phyloP scores from a whole-genome alignment of 495 filamentous ascomycete genomes.

The Pseudomonodictys pantanalensis region DNA sequence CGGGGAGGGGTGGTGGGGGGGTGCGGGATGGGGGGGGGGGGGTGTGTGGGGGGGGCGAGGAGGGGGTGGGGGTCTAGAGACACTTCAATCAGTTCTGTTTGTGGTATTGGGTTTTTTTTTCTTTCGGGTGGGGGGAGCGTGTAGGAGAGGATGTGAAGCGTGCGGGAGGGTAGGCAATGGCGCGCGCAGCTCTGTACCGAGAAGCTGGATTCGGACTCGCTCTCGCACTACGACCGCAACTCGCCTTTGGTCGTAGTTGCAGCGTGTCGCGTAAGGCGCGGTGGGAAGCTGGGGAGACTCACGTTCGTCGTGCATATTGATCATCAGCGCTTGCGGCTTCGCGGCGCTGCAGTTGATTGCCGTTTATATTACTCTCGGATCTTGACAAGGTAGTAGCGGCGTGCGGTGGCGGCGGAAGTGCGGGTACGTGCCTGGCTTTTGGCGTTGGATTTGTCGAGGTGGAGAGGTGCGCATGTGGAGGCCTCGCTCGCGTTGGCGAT shows the following conservation, averaged over 20 bases:
- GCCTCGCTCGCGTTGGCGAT: not conserved
- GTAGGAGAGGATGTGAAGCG: not conserved
- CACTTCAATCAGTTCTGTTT: no score
- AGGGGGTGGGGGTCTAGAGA: slow-evolving; percentile 73
- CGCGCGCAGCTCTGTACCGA: no score
- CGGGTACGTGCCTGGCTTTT: not conserved
- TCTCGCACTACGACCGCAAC: not conserved
- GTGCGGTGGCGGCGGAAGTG: no score
- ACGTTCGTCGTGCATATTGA: slow-evolving; percentile 36
- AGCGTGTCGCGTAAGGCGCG: not conserved
- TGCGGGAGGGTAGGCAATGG: not conserved
- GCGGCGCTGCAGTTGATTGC: not conserved
- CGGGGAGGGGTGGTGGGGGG: slow-evolving; percentile 79
- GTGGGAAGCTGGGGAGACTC: slow-evolving; percentile 17
- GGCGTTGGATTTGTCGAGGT: not conserved
- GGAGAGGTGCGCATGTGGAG: not conserved
- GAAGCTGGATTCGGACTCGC: not conserved
- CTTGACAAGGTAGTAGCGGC: not conserved
- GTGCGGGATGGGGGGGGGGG: slow-evolving; percentile 92
- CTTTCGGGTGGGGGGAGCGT: not conserved
- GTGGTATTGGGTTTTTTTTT: slow-evolving; percentile 1
- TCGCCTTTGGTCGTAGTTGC: not conserved
- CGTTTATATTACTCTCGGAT: not conserved
- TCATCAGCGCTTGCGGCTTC: slow-evolving; percentile 19
- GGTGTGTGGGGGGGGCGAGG: slow-evolving; percentile 86